A percentile compares a stretch with the other conserved stretches of the same genome.
These are phyloP conservation scores for Raffaelea albimanens DNA, from an alignment of 2,329 filamentous ascomycete genomes.

Conservation along the genomic window DNA sequence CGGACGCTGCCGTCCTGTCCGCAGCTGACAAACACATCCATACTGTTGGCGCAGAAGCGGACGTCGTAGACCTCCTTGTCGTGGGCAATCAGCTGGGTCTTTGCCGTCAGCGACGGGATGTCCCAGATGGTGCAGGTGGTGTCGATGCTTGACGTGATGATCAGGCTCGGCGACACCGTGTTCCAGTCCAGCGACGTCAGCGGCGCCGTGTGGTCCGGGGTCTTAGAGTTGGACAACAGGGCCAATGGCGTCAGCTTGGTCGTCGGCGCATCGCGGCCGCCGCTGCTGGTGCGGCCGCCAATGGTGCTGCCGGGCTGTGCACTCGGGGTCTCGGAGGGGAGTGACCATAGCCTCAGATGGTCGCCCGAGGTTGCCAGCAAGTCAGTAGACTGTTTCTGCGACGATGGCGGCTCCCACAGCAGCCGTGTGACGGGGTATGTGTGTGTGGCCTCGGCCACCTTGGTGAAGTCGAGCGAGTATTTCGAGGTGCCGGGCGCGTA, in stretches of 20 bases:
- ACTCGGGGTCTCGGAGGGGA: conserved; percentile 58
- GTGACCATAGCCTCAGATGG: conserved; percentile 85
- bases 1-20: conserved; percentile 94
- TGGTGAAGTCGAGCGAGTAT: conserved; percentile 79
- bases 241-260: conserved; percentile 87
- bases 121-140: conserved; percentile 99
- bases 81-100: conserved; percentile 95
- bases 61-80: conserved; percentile 99
- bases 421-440: conserved; percentile 95
- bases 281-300: conserved; percentile 21
- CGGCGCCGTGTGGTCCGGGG: conserved; percentile 92
- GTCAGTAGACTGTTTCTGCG: conserved; percentile 91
- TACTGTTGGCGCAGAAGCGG: conserved; percentile 92
- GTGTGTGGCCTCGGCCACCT: conserved; percentile 91
- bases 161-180: conserved; percentile 88
- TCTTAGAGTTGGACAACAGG: conserved; percentile 93
- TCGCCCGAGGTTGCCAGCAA: conserved; percentile 91
- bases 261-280: conserved; percentile 36
- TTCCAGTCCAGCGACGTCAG: conserved; percentile 98
- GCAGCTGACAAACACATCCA: conserved; percentile 98
- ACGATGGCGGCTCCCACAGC: conserved; percentile 90
- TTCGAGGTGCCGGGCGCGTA: conserved; percentile 62
- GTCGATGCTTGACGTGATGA: conserved; percentile 97
- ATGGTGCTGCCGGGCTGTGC: conserved; percentile 42
- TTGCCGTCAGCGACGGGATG: conserved; percentile 92